Evolutionary conservation across 805 yeast genomes (phyloP), one percentile per base, ranked within the genome.

Genomic region (Yarrowia yakushimensis): DNA sequence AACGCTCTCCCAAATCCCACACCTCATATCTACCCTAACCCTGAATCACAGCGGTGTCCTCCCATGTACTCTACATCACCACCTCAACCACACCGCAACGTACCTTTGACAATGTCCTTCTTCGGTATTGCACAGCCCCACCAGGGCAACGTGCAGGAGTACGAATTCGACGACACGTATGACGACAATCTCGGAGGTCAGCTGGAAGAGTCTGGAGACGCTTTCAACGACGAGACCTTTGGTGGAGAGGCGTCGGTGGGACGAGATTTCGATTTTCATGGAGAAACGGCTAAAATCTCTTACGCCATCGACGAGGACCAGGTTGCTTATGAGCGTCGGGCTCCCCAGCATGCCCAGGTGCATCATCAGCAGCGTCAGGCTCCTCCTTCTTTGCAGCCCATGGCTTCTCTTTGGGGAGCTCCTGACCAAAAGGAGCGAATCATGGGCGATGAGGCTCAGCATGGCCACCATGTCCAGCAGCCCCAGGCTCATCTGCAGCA

Each of bases 111-210:
- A 20, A 52, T 52, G 59, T 52, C 59, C 2, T 52, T 52, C 20
- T 52, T 52, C 17, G 59, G 59, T 18, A 52, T 52, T 9, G 43
- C 59, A 12, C 59, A 52, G 59, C 43, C 59, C 43, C 11, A 25
- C 17, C 33, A 17, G 59, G 59, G 59, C 33, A 36, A 34, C 43
- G 59, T 82, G 10, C 48, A 55, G 39, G 61, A 55, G 39, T 79
- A 83, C 71, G 91, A 88, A 71, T 90, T 90, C 71, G 96, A 90
- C 69, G 96, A 90, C 33, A 85, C 93, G 18, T 88, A 88, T 73
- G 88, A 85, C 46, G 88, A 84, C 60, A 92, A 93, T 2, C 79
- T 86, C 62, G 96, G 90, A 6, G 88, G 84, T n/a, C 66, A 74
- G 68, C 66, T 79, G 52, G 81, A 79, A 33, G 88, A 84, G 63